Percentiles rank a stretch among this genome's conserved stretches.
phyloP scores from a whole-genome alignment of 441 rosid species.

The Populus tomentosa region DNA sequence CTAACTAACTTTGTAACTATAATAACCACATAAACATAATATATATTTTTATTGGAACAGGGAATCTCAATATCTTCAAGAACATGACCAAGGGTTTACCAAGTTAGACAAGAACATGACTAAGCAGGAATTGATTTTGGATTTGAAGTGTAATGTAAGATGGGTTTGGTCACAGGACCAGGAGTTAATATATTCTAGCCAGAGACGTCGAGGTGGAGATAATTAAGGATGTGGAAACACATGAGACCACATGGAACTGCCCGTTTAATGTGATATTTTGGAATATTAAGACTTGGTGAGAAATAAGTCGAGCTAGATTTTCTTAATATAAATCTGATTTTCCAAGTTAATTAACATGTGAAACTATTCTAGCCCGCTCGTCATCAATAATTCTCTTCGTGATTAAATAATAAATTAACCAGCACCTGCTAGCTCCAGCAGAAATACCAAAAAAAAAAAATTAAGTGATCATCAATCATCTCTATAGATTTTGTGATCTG shows the following conservation, averaged over 20 bases:
- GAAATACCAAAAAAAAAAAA: too few species aligned
- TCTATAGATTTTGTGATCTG: not conserved
- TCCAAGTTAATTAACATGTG: conserved; percentile 14
- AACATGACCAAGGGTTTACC: conserved; percentile 27
- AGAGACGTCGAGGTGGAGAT: not conserved
- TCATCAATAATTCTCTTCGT: conserved; percentile 2
- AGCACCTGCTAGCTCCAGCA: not conserved
- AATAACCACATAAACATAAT: conserved; percentile 20
- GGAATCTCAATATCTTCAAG: conserved; percentile 28
- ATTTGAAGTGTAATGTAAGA: not conserved
- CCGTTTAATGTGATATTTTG: conserved; percentile 9
- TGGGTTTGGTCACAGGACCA: not conserved
- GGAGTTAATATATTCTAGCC: not conserved
- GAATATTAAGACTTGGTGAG: conserved; percentile 10
- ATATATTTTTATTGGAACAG: not conserved
- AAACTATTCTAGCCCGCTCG: conserved; percentile 1
- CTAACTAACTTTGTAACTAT: conserved; percentile 31
- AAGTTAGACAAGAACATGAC: conserved; percentile 27
- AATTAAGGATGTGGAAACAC: conserved; percentile 22
- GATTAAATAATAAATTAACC: not conserved
- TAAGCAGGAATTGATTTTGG: not conserved
- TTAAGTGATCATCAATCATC: not conserved
- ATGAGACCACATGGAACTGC: conserved; percentile 47
- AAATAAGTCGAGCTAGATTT: conserved; percentile 11
- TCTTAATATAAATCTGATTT: not conserved